A percentile compares a stretch with the other conserved stretches of the same genome.
Evolutionary conservation across 352 stramenopile species (phyloP).

Genomic region (Phytophthora citricola): DNA sequence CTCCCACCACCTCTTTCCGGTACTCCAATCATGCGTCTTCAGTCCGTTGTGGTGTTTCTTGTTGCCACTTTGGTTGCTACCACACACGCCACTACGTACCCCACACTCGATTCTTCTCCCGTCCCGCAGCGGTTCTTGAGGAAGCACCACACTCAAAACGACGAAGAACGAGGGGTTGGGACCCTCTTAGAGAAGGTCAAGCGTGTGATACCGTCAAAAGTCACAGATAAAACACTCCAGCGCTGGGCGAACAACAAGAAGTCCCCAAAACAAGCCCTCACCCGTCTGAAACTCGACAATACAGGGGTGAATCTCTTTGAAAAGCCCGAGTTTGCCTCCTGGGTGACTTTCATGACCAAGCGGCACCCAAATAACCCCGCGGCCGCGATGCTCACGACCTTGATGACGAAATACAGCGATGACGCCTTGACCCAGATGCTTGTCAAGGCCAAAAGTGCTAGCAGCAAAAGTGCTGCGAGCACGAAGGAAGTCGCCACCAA

Average conservation of each 20-base stretch:
- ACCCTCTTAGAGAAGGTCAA: constrained; percentile 3
- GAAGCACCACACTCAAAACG: not conserved
- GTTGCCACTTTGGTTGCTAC: not conserved
- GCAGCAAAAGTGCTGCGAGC: not conserved
- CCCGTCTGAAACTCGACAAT: constrained; percentile 1
- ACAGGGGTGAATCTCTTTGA: not conserved
- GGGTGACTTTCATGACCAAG: constrained; percentile 2
- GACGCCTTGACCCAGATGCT: constrained; percentile 4
- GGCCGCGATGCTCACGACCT: not conserved
- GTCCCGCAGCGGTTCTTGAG: not conserved
- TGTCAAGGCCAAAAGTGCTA: not conserved
- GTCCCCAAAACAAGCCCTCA: constrained; percentile 1
- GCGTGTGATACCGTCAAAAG: not conserved
- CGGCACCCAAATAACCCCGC: constrained; percentile 4
- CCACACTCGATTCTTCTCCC: not conserved
- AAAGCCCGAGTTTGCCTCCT: constrained; percentile 1
- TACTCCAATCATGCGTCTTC: not conserved
- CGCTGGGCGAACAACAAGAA: constrained; percentile 12
- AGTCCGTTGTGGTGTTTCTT: not conserved
- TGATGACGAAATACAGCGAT: constrained; percentile 6
- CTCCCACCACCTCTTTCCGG: not conserved
- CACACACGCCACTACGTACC: not conserved
- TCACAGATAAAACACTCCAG: not conserved
- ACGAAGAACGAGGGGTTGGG: constrained; percentile 7
- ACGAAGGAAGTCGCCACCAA: constrained; percentile 6